Evolutionary conservation across 306 rosid species (phyloP), one percentile per base, ranked within the genome.

Genomic region (Fragaria vesca): DNA sequence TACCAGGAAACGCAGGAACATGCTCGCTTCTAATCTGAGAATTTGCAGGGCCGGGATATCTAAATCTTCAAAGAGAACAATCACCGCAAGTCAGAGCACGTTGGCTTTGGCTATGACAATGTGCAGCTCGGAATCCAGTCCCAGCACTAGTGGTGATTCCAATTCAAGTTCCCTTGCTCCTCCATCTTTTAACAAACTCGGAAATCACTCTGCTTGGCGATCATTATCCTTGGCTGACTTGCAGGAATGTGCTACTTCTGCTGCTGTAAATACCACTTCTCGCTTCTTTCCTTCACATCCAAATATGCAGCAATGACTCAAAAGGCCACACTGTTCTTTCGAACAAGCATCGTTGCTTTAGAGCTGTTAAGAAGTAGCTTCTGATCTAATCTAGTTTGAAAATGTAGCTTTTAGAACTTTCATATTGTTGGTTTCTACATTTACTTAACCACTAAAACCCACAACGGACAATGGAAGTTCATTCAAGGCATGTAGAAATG

Each of bases 41-140:
- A 82, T 91, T 70, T 81, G 65, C 26, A 78, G 88, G 28, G 88
- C 91, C 47, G 98, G 96, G 24, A 91, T 95, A 79, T 72, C 92
- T 5, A 95, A 95, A 45, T 90, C 90, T 65, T 72, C 90, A 2
- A 93, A 90, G 83, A 91, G 95, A 69, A 80, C 91, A 47, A 85
- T 95, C n/a, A 78, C 88, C 50, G 68, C 89, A n/a, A 87, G 96
- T 80, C 80, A 83, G 74, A 95, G 96, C 77, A 21, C 97, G 3
- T 68, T 95, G 61, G 97, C 97, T 68, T 75, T 92, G 71, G 98
- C 96, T n/a, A 83, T 92, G 55, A 90, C 91, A 54, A 79, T 91
- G 85, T 84, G 81, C 87, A 86, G 87, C 81, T 83, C 90, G 2
- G 98, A 95, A 1, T 86, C 92, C 76, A 88, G 82, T 32, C 11